Evolutionary conservation across 768 basidiomycete genomes (phyloP).

Genomic region (Favolaschia claudopus): DNA sequence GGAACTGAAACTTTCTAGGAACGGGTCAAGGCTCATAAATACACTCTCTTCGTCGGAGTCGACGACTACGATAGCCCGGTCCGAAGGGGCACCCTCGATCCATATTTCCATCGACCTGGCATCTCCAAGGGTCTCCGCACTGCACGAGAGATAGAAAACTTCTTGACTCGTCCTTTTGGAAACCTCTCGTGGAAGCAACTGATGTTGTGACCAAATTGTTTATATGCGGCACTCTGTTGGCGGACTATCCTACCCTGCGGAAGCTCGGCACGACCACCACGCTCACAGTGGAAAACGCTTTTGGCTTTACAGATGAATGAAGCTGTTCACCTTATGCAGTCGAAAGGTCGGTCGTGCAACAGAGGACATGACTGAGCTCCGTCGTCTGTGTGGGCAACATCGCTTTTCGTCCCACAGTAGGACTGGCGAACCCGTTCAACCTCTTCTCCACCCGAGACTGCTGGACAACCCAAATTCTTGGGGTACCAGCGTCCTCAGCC

Average conservation of each 20-base stretch:
- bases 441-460: constrained; percentile 9
- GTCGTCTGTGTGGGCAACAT: constrained; percentile 1
- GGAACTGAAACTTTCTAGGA: not conserved
- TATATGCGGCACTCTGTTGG: no score
- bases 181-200: no score
- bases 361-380: not conserved
- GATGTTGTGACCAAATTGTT: no score
- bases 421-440: not conserved
- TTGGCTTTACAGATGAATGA: constrained; percentile 12
- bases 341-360: not conserved
- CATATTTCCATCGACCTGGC: not conserved
- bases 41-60: constrained; percentile 3
- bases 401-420: not conserved
- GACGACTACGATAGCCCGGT: constrained; percentile 5
- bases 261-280: no score
- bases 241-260: no score
- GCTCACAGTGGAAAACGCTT: not conserved
- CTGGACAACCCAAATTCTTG: not conserved
- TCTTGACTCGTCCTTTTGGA: no score
- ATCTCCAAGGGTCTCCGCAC: not conserved
- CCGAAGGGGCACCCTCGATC: not conserved
- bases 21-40: not conserved
- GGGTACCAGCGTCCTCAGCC: no score
- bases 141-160: not conserved
- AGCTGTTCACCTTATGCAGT: not conserved